Evolutionary conservation across 2,329 filamentous ascomycete species (phyloP).

Genomic region (Fusarium abutilonis): DNA sequence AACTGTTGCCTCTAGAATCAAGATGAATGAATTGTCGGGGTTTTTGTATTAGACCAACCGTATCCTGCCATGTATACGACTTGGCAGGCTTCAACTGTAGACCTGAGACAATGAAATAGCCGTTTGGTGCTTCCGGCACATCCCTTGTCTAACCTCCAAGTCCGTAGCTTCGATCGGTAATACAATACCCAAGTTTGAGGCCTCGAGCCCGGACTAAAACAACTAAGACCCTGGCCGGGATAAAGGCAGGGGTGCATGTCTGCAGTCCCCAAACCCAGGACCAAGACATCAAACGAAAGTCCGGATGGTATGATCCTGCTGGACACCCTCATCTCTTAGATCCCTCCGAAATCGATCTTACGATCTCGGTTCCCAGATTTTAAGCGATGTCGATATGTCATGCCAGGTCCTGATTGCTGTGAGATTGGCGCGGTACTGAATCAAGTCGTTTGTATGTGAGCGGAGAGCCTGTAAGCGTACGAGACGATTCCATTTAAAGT

Average conservation of each 20-base stretch:
- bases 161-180: not conserved
- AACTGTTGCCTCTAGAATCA: not conserved
- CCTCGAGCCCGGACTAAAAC: not conserved
- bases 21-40: not conserved
- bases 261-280: not conserved
- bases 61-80: slow-evolving; percentile 12
- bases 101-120: not conserved
- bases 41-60: slow-evolving; percentile 5
- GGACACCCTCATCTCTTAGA: not conserved
- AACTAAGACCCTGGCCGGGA: too few relatives aligned
- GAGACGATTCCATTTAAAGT: slow-evolving; percentile 7
- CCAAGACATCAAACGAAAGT: not conserved
- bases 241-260: not conserved
- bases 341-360: slow-evolving; percentile 1
- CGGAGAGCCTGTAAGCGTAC: not conserved
- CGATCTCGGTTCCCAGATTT: not conserved
- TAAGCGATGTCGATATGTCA: not conserved
- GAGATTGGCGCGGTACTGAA: slow-evolving; percentile 5
- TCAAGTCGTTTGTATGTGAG: not conserved
- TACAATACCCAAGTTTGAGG: not conserved
- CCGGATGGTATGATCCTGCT: not conserved
- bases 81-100: slow-evolving; percentile 7
- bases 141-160: not conserved
- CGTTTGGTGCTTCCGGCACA: not conserved
- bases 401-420: not conserved